Conservation (phyloP, 2,329 filamentous ascomycete genomes). For the Colletotrichum echinochloae region DNA sequence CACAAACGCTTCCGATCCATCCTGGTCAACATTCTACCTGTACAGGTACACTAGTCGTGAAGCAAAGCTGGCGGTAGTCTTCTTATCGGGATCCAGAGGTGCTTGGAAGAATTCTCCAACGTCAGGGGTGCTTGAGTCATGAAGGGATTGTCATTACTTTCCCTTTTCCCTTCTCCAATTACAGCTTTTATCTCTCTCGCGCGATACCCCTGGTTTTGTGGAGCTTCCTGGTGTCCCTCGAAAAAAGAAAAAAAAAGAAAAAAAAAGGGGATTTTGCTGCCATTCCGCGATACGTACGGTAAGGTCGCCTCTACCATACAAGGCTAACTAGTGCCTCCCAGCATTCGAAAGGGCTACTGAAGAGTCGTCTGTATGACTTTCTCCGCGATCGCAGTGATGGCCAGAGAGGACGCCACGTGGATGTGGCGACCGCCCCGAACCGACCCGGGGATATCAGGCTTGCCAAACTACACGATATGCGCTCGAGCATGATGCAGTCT, state of each 20-base stretch:
- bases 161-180: too few species aligned
- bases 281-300: too few species aligned
- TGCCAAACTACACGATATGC: background rate
- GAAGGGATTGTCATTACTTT: background rate
- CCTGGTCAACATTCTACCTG: slow-evolving; percentile 11
- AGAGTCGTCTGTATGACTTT: too few species aligned
- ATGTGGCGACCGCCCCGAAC: background rate
- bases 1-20: slow-evolving; percentile 33
- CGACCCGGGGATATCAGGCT: slow-evolving; percentile 1
- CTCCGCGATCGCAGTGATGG: too few species aligned
- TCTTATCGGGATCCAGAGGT: slow-evolving; percentile 16
- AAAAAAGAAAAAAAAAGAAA: slow-evolving; percentile 11
- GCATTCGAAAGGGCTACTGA: too few species aligned
- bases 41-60: background rate
- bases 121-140: slow-evolving; percentile 1
- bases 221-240: slow-evolving; percentile 5
- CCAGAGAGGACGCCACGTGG: too few species aligned
- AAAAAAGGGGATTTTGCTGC: slow-evolving; percentile 12
- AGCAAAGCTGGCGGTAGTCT: background rate
- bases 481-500: slow-evolving; percentile 11
- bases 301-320: too few species aligned
- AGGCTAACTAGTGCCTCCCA: too few species aligned
- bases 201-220: background rate
- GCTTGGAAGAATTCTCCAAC: background rate
- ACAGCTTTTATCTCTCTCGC: too few species aligned